Conservation (phyloP, 1,284 basidiomycete genomes). For the Grifola frondosa region DNA sequence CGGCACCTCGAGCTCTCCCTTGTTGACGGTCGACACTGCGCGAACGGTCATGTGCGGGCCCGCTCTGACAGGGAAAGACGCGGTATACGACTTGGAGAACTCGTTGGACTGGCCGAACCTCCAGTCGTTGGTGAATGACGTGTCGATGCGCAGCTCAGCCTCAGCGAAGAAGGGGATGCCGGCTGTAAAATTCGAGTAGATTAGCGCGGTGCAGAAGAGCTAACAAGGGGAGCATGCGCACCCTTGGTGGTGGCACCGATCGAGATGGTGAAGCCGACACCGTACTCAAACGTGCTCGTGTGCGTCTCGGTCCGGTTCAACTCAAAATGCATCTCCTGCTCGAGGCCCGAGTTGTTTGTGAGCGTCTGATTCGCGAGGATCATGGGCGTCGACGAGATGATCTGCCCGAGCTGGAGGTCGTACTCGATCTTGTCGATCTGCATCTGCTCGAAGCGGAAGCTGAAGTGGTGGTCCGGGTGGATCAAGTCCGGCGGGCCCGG, state of each 20-base stretch:
- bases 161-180: conserved; percentile 3
- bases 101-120: conserved; percentile 1
- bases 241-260: background rate
- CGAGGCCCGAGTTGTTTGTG: background rate
- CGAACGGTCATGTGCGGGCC: conserved; percentile 1
- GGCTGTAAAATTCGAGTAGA: too few relatives aligned
- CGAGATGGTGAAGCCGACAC: background rate
- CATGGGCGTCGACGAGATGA: background rate
- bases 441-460: conserved; percentile 6
- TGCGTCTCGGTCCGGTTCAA: conserved; percentile 3
- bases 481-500: background rate
- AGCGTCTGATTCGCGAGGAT: conserved; percentile 1
- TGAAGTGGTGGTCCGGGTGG: conserved; percentile 5
- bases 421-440: conserved; percentile 3
- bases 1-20: conserved; percentile 5
- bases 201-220: too few relatives aligned
- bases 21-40: conserved; percentile 2
- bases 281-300: conserved; percentile 2
- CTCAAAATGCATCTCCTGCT: conserved; percentile 1
- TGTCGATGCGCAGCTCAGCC: background rate
- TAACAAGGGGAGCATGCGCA: too few relatives aligned
- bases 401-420: background rate
- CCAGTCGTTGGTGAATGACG: background rate
- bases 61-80: background rate
- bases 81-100: background rate